Percentiles rank a stretch among this genome's conserved stretches.
Conservation (phyloP, 2,329 filamentous ascomycete genomes). For the Fusarium ramigenum region DNA sequence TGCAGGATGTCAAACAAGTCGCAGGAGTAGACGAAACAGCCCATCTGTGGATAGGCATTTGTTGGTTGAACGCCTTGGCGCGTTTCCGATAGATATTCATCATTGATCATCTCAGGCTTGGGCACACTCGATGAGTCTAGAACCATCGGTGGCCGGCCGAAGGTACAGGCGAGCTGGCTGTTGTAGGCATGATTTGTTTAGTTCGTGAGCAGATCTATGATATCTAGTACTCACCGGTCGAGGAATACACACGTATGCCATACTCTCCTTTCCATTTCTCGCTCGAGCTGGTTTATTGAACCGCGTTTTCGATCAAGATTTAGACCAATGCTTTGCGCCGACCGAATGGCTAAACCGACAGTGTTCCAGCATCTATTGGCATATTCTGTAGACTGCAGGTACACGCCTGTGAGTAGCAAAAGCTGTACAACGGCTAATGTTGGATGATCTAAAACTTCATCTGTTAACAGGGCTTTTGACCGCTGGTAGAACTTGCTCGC, state of each 20-base stretch:
- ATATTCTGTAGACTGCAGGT: neutral
- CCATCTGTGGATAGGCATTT: neutral
- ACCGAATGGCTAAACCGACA: neutral
- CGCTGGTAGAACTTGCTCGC: neutral
- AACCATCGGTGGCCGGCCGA: neutral
- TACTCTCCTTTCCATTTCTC: neutral
- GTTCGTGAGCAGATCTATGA: fast-evolving
- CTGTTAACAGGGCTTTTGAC: neutral
- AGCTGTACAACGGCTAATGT: neutral
- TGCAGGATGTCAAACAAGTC: neutral
- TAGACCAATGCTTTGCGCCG: neutral
- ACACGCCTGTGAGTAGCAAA: neutral
- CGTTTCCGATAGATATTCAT: neutral
- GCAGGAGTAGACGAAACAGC: neutral
- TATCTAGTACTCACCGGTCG: neutral
- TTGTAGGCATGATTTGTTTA: neutral
- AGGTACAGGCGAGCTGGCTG: neutral
- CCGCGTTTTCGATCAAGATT: neutral
- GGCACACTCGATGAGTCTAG: neutral
- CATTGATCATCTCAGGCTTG: neutral
- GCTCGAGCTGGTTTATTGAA: neutral
- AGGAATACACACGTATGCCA: neutral
- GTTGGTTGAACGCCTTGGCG: neutral
- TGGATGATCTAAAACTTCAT: neutral
- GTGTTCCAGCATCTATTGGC: neutral